Conservation (phyloP, 1,139 yeast genomes). For the Spencermartinsiella ligniputridi region DNA sequence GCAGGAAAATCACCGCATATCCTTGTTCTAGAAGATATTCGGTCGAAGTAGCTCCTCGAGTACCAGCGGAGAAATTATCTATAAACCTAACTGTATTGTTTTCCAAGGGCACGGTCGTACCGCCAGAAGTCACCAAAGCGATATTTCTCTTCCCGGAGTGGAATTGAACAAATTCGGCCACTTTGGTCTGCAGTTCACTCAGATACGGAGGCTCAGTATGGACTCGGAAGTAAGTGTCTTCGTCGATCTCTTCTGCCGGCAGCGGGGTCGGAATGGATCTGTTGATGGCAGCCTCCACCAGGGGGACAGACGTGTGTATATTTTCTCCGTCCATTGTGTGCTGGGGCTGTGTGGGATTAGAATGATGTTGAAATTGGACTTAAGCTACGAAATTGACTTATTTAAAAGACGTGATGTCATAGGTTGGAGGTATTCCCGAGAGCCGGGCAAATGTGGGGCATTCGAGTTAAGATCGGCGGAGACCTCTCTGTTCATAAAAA, state of each 20-base stretch:
- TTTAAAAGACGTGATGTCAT: no score
- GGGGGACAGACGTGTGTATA: constrained; percentile 65
- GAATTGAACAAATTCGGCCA: constrained; percentile 53
- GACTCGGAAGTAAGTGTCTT: constrained; percentile 64
- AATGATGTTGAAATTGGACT: no score
- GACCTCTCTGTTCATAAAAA: no score
- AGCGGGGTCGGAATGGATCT: constrained; percentile 71
- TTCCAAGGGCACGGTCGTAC: constrained; percentile 96
- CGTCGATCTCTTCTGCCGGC: constrained; percentile 69
- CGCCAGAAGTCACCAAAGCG: constrained; percentile 92
- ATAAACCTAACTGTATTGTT: constrained; percentile 94
- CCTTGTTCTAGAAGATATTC: constrained; percentile 82
- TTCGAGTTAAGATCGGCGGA: no score
- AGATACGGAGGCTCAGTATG: constrained; percentile 75
- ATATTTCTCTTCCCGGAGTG: constrained; percentile 42
- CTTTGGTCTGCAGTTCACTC: constrained; percentile 52
- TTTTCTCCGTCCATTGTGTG: neutral
- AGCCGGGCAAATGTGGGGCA: no score
- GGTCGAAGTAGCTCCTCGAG: constrained; percentile 95
- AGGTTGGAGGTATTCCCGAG: no score
- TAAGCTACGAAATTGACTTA: no score
- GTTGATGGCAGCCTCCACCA: constrained; percentile 70
- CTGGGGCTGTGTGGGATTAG: no score
- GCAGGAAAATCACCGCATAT: constrained; percentile 87
- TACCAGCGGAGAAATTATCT: constrained; percentile 96